Conservation (phyloP, 2,329 filamentous ascomycete species). For the Herpomyces periplanetae region DNA sequence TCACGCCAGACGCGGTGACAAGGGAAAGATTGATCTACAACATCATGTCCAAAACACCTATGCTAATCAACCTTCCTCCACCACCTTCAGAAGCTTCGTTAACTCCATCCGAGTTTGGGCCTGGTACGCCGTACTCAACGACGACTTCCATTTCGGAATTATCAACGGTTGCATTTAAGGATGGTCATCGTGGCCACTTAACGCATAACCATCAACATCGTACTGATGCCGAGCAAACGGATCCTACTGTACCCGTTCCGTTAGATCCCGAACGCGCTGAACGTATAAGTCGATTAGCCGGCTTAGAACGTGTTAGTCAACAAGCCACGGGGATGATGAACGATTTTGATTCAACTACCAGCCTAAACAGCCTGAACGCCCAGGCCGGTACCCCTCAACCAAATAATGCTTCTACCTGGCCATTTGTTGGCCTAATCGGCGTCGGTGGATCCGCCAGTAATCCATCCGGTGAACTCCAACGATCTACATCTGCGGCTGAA, state of each 20-base stretch:
- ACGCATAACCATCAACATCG: constrained; percentile 15
- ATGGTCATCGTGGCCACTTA: constrained; percentile 53
- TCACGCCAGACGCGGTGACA: too few relatives aligned
- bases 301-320: constrained; percentile 59
- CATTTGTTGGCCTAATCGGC: constrained; percentile 12
- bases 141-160: constrained; percentile 68
- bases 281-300: constrained; percentile 68
- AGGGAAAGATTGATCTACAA: too few relatives aligned
- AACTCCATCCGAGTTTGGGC: too few relatives aligned
- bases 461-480: constrained; percentile 7
- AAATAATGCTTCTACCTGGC: constrained; percentile 8
- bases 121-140: constrained; percentile 69
- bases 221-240: constrained; percentile 9
- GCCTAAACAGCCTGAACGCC: constrained; percentile 8
- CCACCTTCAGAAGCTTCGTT: too few relatives aligned
- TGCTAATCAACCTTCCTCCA: too few relatives aligned
- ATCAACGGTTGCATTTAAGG: constrained; percentile 79
- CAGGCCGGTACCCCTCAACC: constrained; percentile 4
- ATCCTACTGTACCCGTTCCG: constrained; percentile 16
- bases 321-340: too few relatives aligned
- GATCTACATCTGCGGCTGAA: constrained; percentile 5
- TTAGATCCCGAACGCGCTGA: constrained; percentile 72
- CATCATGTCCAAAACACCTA: too few relatives aligned
- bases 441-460: constrained; percentile 5
- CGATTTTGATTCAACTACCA: constrained; percentile 34